Evolutionary conservation across 805 yeast genomes (phyloP), one percentile per base, ranked within the genome.

Genomic region (Wickerhamiella azyma): DNA sequence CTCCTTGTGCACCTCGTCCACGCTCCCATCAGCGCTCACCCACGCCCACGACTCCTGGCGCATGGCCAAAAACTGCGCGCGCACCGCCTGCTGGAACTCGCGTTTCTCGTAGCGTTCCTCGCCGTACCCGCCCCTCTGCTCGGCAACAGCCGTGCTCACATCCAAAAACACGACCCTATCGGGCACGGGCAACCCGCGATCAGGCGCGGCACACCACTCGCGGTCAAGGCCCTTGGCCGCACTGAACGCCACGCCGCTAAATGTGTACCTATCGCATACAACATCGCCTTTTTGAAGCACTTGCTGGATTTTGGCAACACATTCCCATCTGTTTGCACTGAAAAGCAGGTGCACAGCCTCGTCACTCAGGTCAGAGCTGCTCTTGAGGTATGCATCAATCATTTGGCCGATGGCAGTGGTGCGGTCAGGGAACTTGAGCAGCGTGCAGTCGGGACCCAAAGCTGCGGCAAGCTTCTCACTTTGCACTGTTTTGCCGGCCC

Each of bases 401-500:
- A 86, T 64, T 48, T 70, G 58, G 2, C 99, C 99, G 37, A 85
- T 81, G 9, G 72, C 70, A 0, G 97, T 92, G 0, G 82, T 67
- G 50, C 98, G 69, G 43, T 88, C 89, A 43, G 98, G 98, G 53
- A 92, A 88, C 60, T 85, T 88, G 50, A 82, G 56, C 30, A 82
- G 62, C 46, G 67, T 66, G 3, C 71, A 71, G 9, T 10, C 3
- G 3, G 33, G 33, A 5, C 64, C 57, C 1, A 68, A 67, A 1
- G 62, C 61, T 1, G 50, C 40, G 3, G 55, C 50, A 13, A 81
- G 54, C 2, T 57, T 52, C 2, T 62, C 58, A 6, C 81, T 72
- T 59, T 92, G 98, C 0, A 96, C 86, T 2, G 95, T 76, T 57
- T 92, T 92, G 0, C 99, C 99, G 0, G 96, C 81, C 42, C 99